Conservation (phyloP, 495 filamentous ascomycete species). For the Penicillium malachiteum region DNA sequence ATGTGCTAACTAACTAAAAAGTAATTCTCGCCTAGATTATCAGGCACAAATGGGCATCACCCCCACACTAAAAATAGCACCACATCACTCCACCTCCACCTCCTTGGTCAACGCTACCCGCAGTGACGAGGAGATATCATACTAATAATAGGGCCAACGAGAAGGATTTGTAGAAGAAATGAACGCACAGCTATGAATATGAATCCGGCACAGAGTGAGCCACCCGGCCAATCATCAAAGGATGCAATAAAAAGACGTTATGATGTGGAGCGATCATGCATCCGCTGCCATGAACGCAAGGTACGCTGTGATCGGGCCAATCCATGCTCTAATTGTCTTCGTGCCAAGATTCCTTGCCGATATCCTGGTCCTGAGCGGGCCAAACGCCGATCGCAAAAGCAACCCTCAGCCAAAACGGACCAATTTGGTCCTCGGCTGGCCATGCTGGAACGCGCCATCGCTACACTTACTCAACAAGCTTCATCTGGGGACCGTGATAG, state of each 20-base stretch:
- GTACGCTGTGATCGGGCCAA: constrained; percentile 32
- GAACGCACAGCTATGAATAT: no score
- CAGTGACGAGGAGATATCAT: no score
- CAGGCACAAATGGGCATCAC: no score
- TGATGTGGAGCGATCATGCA: constrained; percentile 31
- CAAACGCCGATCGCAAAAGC: constrained; percentile 18
- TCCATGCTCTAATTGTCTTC: constrained; percentile 30
- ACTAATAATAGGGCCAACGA: no score
- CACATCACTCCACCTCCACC: no score
- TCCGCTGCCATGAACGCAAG: constrained; percentile 37
- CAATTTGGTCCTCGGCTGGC: neutral
- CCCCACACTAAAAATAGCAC: no score
- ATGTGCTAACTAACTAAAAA: no score
- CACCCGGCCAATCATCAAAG: neutral
- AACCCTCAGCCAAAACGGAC: neutral
- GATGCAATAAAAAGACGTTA: constrained; percentile 9
- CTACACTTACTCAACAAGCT: neutral
- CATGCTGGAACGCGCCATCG: neutral
- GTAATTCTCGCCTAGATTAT: no score
- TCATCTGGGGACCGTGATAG: neutral
- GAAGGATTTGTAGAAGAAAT: no score
- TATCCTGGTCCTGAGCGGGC: constrained; percentile 29
- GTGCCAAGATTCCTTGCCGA: constrained; percentile 19
- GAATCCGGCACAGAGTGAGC: no score
- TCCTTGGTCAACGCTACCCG: no score